phyloP scores from a whole-genome alignment of 2,329 filamentous ascomycete species.

The Sordariomycetes sp. region DNA sequence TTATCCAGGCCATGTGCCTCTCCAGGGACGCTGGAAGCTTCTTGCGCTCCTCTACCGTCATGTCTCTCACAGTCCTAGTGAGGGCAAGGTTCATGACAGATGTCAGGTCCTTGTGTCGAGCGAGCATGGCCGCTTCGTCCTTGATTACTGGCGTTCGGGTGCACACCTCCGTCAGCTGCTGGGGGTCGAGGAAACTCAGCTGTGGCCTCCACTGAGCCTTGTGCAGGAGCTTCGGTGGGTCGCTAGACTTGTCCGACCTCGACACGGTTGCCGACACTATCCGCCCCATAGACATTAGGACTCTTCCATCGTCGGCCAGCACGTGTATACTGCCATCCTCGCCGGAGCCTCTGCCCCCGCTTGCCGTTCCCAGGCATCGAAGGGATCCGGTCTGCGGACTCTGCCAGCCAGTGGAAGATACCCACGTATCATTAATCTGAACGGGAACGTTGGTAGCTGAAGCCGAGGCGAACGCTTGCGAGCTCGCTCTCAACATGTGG shows the following conservation, averaged over 20 bases:
- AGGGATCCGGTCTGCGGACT: not conserved
- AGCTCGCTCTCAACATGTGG: slow-evolving; percentile 14
- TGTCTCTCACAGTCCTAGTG: not conserved
- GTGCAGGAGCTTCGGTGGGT: slow-evolving; percentile 16
- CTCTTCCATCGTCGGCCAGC: not conserved
- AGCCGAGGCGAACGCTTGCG: slow-evolving; percentile 3
- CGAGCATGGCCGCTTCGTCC: not conserved
- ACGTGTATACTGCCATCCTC: not conserved
- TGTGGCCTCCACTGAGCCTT: slow-evolving; percentile 23
- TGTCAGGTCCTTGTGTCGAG: not conserved
- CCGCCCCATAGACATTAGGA: not conserved
- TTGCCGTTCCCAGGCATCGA: not conserved
- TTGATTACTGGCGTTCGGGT: slow-evolving; percentile 4
- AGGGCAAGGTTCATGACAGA: not conserved
- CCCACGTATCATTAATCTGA: slow-evolving; percentile 16
- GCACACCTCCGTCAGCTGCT: slow-evolving; percentile 14
- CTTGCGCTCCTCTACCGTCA: slow-evolving; percentile 4
- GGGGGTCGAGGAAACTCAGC: slow-evolving; percentile 16
- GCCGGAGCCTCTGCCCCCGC: not conserved
- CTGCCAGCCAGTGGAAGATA: slow-evolving; percentile 12
- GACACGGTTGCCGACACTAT: not conserved
- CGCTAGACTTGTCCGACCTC: not conserved
- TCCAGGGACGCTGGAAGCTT: slow-evolving; percentile 10
- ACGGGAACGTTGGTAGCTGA: slow-evolving; percentile 14
- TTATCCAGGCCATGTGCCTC: slow-evolving; percentile 18